Evolutionary conservation across 2,329 filamentous ascomycete species (phyloP), one percentile per base, ranked within the genome.

Genomic region (Colletotrichum nymphaeae): DNA sequence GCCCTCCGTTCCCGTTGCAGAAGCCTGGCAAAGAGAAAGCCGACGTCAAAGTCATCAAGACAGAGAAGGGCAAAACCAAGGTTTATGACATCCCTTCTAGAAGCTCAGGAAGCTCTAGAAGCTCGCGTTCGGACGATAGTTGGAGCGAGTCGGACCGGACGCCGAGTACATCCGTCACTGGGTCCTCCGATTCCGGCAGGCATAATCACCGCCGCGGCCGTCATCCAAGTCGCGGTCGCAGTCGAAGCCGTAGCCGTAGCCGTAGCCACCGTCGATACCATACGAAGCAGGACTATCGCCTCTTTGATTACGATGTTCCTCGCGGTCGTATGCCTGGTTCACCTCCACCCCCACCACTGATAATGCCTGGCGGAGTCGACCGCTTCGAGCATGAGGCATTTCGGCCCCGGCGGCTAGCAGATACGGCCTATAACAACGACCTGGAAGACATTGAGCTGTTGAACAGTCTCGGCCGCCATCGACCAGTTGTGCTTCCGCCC

Each of bases 81-180:
- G 26, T 60, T 11, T 70, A 70, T 28, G 32, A 56, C 9, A 11
- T 65, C 16, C 63, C 72, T 56, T 58, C 72, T 4, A 70, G 42
- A 26, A 70, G 74, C 22, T 77, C 78, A 37, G 35, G 69, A 8
- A 76, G 75, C 32, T 79, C 72, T 7, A n/a, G 35, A 14, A 65
- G 53, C 46, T 67, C 72, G 12, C 35, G 16, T n/a, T 67, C 71
- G 32, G 46, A 53, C 30, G 59, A 52, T 22, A 63, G 65, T 5
- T 55, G 57, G 22, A 68, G 62, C 22, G 73, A 64, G 9, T 66
- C 66, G 1, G 70, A 59, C 5, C 26, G 58, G n/a, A 79, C 78
- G 1, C 74, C 75, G 6, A 58, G 63, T 12, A 77, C 78, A 2
- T 78, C 78, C 5, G 35, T 74, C 12, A 67, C 70, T 14, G 76